Conservation (phyloP, 805 yeast species). For the Schwanniomyces sp. region DNA sequence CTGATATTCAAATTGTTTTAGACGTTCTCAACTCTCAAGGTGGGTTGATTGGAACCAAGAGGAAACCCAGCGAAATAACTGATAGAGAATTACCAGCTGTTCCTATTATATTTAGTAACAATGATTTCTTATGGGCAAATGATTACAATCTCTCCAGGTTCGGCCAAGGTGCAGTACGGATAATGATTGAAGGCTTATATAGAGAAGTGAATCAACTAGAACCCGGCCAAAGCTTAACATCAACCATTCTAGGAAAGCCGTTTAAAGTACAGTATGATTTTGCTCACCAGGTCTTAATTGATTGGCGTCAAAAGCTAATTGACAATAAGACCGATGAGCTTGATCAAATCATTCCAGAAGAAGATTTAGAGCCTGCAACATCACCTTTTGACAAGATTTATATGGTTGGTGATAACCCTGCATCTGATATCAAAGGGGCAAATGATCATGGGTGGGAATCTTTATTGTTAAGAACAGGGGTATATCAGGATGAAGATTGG, state of each 20-base stretch:
- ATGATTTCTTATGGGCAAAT: constrained; percentile 87
- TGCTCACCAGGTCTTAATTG: constrained; percentile 70
- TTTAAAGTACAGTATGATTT: constrained; percentile 74
- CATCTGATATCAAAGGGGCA: constrained; percentile 89
- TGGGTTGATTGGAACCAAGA: constrained; percentile 65
- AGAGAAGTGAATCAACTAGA: constrained; percentile 49
- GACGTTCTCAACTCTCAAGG: constrained; percentile 65
- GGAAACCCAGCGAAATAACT: constrained; percentile 21
- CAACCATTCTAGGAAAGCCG: constrained; percentile 79
- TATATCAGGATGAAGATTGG: constrained; percentile 64
- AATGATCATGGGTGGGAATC: constrained; percentile 86
- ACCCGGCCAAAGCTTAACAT: constrained; percentile 37
- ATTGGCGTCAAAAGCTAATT: constrained; percentile 46
- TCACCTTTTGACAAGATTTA: constrained; percentile 57
- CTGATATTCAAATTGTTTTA: constrained; percentile 75
- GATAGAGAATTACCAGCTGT: constrained; percentile 46
- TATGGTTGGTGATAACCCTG: constrained; percentile 98
- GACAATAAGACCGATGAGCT: constrained; percentile 8
- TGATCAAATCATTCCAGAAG: constrained; percentile 39
- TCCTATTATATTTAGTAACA: constrained; percentile 78
- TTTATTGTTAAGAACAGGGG: constrained; percentile 84
- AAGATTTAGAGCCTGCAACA: constrained; percentile 37
- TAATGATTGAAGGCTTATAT: constrained; percentile 61
- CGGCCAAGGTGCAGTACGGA: constrained; percentile 88
- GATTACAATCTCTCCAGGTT: constrained; percentile 75